phyloP scores from a whole-genome alignment of 1,284 basidiomycete species.

The Pascua sp. region DNA sequence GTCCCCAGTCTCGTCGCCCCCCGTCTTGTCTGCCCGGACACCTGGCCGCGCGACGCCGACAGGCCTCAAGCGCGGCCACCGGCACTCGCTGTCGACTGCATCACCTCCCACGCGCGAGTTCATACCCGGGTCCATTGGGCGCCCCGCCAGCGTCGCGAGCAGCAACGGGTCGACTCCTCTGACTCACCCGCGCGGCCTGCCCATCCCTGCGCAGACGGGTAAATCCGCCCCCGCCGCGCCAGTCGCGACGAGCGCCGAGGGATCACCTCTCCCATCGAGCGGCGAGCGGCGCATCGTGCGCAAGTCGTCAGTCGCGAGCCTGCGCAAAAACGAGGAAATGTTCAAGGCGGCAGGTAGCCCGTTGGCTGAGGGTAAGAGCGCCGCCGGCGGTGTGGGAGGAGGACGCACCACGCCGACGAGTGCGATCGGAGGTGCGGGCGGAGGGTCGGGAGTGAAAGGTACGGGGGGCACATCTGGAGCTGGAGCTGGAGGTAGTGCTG shows the following conservation, averaged over 20 bases:
- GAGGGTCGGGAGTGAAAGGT: too few species aligned
- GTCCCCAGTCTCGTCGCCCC: conserved; percentile 1
- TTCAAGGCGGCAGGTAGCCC: conserved; percentile 2
- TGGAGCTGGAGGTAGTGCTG: too few species aligned
- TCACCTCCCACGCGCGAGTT: conserved; percentile 17
- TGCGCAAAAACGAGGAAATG: conserved; percentile 1
- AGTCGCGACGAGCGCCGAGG: conserved; percentile 26
- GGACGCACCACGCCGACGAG: neutral
- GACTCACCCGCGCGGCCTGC: conserved; percentile 24
- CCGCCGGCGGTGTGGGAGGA: neutral
- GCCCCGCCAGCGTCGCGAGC: conserved; percentile 26
- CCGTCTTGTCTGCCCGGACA: neutral
- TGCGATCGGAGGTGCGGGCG: neutral
- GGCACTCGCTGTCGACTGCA: conserved; percentile 1
- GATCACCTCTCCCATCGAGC: conserved; percentile 4
- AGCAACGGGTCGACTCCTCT: conserved; percentile 20
- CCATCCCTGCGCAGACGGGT: conserved; percentile 15
- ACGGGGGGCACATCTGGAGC: too few species aligned
- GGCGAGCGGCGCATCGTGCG: conserved; percentile 2
- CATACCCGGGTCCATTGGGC: conserved; percentile 14
- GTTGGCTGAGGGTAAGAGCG: neutral
- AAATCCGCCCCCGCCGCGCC: conserved; percentile 35
- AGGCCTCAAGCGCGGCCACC: conserved; percentile 2
- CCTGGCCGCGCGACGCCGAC: neutral
- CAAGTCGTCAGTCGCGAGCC: conserved; percentile 6